A percentile compares a stretch with the other conserved stretches of the same genome.
Conservation (phyloP, 1,284 basidiomycete species). For the Leccinum pachyderme region DNA sequence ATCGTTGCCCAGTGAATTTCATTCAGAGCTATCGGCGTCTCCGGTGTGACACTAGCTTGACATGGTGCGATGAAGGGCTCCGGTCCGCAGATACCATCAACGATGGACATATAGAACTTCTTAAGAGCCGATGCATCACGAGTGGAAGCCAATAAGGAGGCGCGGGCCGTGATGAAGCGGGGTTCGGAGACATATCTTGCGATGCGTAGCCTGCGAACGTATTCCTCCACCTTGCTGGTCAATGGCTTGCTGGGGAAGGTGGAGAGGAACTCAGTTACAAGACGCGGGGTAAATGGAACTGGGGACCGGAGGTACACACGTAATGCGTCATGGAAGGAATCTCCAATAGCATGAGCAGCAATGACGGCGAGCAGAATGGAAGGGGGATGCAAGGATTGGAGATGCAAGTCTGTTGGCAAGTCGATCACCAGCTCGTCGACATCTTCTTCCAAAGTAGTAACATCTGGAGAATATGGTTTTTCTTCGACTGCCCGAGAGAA, state of each 20-base stretch:
- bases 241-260: slow-evolving; percentile 38
- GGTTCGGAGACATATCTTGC: slow-evolving; percentile 53
- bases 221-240: slow-evolving; percentile 40
- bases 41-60: slow-evolving; percentile 32
- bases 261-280: slow-evolving; percentile 38
- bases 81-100: slow-evolving; percentile 48
- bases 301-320: slow-evolving; percentile 39
- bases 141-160: slow-evolving; percentile 43
- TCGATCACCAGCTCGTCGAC: slow-evolving; percentile 21
- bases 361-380: slow-evolving; percentile 50
- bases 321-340: slow-evolving; percentile 54
- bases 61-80: slow-evolving; percentile 46
- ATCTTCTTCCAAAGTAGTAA: slow-evolving; percentile 20
- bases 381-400: slow-evolving; percentile 26
- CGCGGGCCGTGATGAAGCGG: slow-evolving; percentile 46
- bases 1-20: slow-evolving; percentile 61
- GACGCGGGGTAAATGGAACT: slow-evolving; percentile 37
- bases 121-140: slow-evolving; percentile 36
- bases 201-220: slow-evolving; percentile 45
- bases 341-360: slow-evolving; percentile 56
- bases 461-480: slow-evolving; percentile 17
- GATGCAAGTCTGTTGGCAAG: slow-evolving; percentile 15
- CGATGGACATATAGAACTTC: slow-evolving; percentile 47
- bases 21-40: slow-evolving; percentile 49
- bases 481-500: slow-evolving; percentile 35